A percentile compares a stretch with the other conserved stretches of the same genome.
These are phyloP conservation scores for Prunus armeniaca DNA, from an alignment of 306 rosid species.

Conservation along the genomic window DNA sequence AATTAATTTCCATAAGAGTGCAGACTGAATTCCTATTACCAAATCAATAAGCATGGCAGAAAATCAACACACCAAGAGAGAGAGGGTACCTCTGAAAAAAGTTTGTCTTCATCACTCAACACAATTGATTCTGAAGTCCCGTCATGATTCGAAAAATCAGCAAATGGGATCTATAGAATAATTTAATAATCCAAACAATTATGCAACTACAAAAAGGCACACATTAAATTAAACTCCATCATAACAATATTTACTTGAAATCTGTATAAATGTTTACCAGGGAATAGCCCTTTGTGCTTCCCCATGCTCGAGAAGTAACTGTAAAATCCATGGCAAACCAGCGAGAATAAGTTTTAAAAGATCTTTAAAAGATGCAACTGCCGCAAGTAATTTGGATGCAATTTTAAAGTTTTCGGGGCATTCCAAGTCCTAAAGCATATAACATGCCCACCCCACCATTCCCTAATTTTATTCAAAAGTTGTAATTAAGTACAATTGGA, in stretches of 20 bases:
- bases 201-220: not conserved
- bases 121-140: slow-evolving; percentile 67
- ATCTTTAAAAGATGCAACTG: not conserved
- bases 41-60: not conserved
- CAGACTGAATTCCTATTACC: not conserved
- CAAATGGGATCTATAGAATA: slow-evolving; percentile 75
- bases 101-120: slow-evolving; percentile 58
- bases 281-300: slow-evolving; percentile 67
- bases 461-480: not conserved
- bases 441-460: not conserved
- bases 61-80: slow-evolving; percentile 8
- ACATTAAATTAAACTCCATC: not conserved
- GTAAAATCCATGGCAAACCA: slow-evolving; percentile 32
- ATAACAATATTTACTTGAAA: slow-evolving; percentile 14
- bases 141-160: slow-evolving; percentile 79
- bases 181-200: slow-evolving; percentile 14
- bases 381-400: not conserved
- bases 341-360: slow-evolving; percentile 19
- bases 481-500: not conserved
- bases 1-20: not conserved
- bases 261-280: slow-evolving; percentile 52
- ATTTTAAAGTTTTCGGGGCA: not conserved
- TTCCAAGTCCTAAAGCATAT: slow-evolving; percentile 2
- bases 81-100: slow-evolving; percentile 58
- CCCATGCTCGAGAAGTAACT: slow-evolving; percentile 96